These are phyloP conservation scores for Rhamnella rubrinervis DNA, from an alignment of 331 rosid species.

Conservation along the genomic window DNA sequence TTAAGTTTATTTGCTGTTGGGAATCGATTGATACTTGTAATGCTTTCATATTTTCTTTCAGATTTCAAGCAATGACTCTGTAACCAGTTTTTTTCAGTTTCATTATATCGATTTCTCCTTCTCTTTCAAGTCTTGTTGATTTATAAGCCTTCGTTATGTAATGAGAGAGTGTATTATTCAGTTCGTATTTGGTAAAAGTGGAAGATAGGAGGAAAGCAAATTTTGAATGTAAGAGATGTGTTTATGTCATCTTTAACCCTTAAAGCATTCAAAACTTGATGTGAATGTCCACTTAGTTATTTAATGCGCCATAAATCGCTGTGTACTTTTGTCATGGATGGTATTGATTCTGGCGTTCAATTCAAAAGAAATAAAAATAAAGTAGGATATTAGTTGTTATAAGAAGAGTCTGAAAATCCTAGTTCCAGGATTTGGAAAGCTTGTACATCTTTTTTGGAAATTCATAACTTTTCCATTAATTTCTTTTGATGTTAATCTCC, in stretches of 20 bases:
- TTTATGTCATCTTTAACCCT: constrained; percentile 18
- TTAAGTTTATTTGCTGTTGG: background rate
- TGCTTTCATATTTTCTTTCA: constrained; percentile 4
- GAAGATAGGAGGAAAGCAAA: constrained; percentile 15
- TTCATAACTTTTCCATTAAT: background rate
- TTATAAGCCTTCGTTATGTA: background rate
- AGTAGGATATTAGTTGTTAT: background rate
- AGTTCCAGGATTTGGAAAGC: background rate
- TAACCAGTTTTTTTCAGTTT: constrained; percentile 5
- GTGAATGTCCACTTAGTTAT: constrained; percentile 9
- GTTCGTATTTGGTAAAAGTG: background rate
- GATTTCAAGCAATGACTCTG: constrained; percentile 16
- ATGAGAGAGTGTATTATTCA: no score
- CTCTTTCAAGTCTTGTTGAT: background rate
- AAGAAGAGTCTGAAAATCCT: background rate
- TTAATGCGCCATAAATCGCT: constrained; percentile 8
- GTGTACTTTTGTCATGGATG: background rate
- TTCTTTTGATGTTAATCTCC: background rate
- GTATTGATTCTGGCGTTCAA: background rate
- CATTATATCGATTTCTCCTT: constrained; percentile 26
- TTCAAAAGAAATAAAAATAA: constrained; percentile 1
- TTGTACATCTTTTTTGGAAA: background rate
- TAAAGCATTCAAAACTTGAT: constrained; percentile 17
- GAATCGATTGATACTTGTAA: no score
- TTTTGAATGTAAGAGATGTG: constrained; percentile 18